Evolutionary conservation across 768 basidiomycete genomes (phyloP), one percentile per base, ranked within the genome.

Genomic region (Trametes coccinea): DNA sequence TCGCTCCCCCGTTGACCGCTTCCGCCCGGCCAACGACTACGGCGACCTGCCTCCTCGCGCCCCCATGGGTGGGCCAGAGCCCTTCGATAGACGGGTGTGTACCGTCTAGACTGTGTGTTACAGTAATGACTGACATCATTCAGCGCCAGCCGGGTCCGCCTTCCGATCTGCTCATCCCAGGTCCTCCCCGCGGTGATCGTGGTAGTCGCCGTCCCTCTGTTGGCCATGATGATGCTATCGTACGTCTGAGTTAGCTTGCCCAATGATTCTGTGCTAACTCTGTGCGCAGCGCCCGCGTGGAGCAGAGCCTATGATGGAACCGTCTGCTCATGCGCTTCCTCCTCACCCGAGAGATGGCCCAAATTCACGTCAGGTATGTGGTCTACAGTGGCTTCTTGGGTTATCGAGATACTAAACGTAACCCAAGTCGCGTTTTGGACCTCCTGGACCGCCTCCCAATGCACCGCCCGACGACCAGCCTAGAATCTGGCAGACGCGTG

Each of bases 401-500:
- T 22, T 22, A 22, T 22, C 22, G 22, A 22, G 22, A 14, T 31
- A 4, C 13, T 17, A 14, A 33, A 33, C 39, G 39, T 45, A 5
- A 4, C 6, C 37, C 2, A 39, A 70, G 67, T 56, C 64, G 9
- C 67, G 67, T 4, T 64, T 66, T 51, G 66, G 60, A 5, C 62
- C 58, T n/a, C 50, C 63, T 13, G 49, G 48, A 30, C 10, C 47
- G 31, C 16, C 31, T 31, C 10, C 46, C 11, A 17, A 34, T 14
- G 45, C 11, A 3, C 46, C 57, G 2, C 34, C 53, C 1, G 45
- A 46, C 11, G 22, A 34, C 2, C 55, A 61, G 34, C 63, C 64
- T 13, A 67, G 69, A 5, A 56, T 68, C 44, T 70, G 69, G 69
- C 55, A 68, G 39, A 70, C 69, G 7, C 60, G 66, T 6, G 67